Percentiles rank a stretch among this genome's conserved stretches.
Evolutionary conservation across 371 early-diverging fungal genomes (phyloP).

Genomic region (Mortierella sp.): DNA sequence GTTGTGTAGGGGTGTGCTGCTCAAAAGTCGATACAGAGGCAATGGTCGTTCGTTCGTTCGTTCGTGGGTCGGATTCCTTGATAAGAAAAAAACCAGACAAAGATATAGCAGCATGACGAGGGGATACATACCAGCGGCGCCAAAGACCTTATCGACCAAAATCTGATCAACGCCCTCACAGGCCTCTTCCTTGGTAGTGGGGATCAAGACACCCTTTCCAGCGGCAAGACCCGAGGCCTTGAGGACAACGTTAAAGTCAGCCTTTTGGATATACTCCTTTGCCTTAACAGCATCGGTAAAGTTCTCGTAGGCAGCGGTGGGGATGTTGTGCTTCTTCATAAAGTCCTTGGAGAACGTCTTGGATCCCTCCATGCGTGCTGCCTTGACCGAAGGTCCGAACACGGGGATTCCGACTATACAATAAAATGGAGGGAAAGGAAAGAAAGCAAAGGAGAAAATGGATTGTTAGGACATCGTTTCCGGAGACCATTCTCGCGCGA

Average conservation of each 20-base stretch:
- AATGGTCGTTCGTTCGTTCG: background rate
- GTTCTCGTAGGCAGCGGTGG: slow-evolving; percentile 94
- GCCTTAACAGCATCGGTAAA: slow-evolving; percentile 92
- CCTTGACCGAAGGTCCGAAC: slow-evolving; percentile 94
- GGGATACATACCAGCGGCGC: slow-evolving; percentile 78
- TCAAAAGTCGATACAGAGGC: background rate
- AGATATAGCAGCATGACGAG: background rate
- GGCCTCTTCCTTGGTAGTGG: slow-evolving; percentile 89
- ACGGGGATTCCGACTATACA: slow-evolving; percentile 91
- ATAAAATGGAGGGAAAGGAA: too few species aligned
- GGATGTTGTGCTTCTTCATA: slow-evolving; percentile 96
- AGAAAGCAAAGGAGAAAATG: background rate
- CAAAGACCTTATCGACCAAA: slow-evolving; percentile 93
- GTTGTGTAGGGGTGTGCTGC: background rate
- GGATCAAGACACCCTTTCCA: slow-evolving; percentile 97
- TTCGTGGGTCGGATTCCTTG: background rate
- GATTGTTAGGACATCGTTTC: background rate
- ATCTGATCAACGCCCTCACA: slow-evolving; percentile 86
- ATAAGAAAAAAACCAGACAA: background rate
- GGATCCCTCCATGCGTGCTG: slow-evolving; percentile 96
- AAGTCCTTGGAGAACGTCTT: slow-evolving; percentile 99
- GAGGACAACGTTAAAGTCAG: slow-evolving; percentile 57
- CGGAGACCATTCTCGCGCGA: too few species aligned
- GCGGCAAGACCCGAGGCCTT: slow-evolving; percentile 97
- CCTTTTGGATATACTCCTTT: slow-evolving; percentile 85